Evolutionary conservation across 768 basidiomycete genomes (phyloP).

Genomic region (Tylopilus felleus): DNA sequence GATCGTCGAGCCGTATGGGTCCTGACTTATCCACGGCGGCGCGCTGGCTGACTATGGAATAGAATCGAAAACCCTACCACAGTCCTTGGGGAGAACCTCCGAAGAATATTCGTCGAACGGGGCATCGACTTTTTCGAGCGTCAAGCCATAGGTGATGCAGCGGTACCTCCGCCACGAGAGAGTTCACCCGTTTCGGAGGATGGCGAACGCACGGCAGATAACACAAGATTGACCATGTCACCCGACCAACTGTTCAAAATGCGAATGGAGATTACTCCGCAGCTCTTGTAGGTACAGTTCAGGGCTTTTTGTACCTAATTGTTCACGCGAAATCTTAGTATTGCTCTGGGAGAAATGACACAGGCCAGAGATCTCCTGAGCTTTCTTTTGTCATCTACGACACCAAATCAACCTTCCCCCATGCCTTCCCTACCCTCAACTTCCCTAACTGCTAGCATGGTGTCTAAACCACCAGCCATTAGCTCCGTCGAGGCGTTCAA

Average conservation of each 20-base stretch:
- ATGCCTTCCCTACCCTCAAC: constrained; percentile 29
- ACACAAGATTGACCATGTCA: constrained; percentile 51
- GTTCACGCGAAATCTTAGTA: constrained; percentile 39
- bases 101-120: constrained; percentile 69
- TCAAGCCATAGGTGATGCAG: constrained; percentile 24
- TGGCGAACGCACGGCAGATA: constrained; percentile 29
- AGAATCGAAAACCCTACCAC: constrained; percentile 57
- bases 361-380: constrained; percentile 70
- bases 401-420: constrained; percentile 34
- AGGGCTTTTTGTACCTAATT: not conserved
- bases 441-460: constrained; percentile 57
- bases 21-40: not conserved
- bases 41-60: constrained; percentile 17
- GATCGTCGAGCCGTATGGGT: constrained; percentile 67
- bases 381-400: constrained; percentile 47
- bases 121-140: constrained; percentile 74
- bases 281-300: constrained; percentile 59
- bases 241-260: constrained; percentile 70
- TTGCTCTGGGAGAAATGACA: constrained; percentile 76
- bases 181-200: constrained; percentile 27
- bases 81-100: constrained; percentile 60
- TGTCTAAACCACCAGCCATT: constrained; percentile 64
- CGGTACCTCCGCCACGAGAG: constrained; percentile 28
- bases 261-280: constrained; percentile 67
- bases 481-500: constrained; percentile 69